Evolutionary conservation across 352 stramenopile species (phyloP), one percentile per base, ranked within the genome.

Genomic region (Phytophthora niederhauseri): DNA sequence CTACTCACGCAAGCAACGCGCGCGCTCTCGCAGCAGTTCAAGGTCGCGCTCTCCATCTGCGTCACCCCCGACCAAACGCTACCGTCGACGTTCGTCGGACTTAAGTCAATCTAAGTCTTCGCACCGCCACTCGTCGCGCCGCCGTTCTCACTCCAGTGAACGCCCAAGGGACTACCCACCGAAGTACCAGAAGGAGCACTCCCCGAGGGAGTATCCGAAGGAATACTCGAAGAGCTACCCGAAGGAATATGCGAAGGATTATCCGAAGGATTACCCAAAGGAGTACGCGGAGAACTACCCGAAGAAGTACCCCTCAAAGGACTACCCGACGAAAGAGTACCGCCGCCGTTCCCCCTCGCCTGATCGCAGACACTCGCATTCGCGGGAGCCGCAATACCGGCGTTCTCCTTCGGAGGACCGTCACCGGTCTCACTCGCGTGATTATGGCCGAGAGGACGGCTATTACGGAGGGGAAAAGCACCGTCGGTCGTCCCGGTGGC

Each of bases 1-100:
- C 31, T 46, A 80, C 46, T 68, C 59, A 20, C 66, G 63, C 22
- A 67, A 57, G 61, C 74, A 64, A 28, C 76, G 52, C 46, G 80
- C 67, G 15, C 68, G 71, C 24, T 79, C 76, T 20, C 58, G 72
- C 41, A 80, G 64, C 19, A 76, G 70, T 22, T 87, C 78, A 30
- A 77, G 74, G 49, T 82, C 76, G 15, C 52, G 43, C 45, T 85
- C 78, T 8, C 50, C 43, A 19, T 77, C 73, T 60, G 49, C 45
- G 19, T 76, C 72, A 19, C 66, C 73, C 6, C 73, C 60, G 5
- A 12, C 61, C 24, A 77, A 80, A 45, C 62, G 55, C 45, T 72
- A 73, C 51, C 70, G 60, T 59, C 73, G 64, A 54, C 72, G 73
- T 6, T 76, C 73, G 24, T 63, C 68, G 43, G 62, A 77, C 6